phyloP scores from a whole-genome alignment of 208 protist genomes.

The Tritrichomonas foetus region DNA sequence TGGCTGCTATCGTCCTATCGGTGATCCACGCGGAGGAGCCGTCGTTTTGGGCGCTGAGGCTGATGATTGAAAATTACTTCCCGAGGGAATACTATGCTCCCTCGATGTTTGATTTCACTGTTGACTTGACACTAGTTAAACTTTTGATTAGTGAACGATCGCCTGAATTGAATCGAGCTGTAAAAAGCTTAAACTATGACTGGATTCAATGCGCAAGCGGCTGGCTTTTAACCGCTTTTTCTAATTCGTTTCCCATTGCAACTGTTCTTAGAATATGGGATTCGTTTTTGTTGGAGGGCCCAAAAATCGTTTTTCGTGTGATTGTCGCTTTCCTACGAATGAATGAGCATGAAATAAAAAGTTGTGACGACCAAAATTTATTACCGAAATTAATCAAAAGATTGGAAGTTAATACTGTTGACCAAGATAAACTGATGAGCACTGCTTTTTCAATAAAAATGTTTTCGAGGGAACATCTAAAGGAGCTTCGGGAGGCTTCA shows the following conservation, averaged over 20 bases:
- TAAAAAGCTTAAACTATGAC: background rate
- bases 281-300: constrained; percentile 26
- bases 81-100: constrained; percentile 41
- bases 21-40: constrained; percentile 59
- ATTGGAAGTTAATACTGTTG: background rate
- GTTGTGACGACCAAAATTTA: background rate
- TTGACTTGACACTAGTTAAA: constrained; percentile 31
- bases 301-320: constrained; percentile 48
- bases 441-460: background rate
- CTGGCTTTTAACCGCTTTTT: background rate
- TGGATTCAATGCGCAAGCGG: background rate
- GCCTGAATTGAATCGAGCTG: background rate
- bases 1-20: constrained; percentile 60
- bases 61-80: constrained; percentile 53
- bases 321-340: constrained; percentile 40
- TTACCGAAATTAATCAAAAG: background rate
- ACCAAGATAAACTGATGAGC: background rate
- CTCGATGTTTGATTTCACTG: background rate
- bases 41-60: constrained; percentile 60
- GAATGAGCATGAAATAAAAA: background rate
- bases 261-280: constrained; percentile 38
- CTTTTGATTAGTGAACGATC: background rate
- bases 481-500: background rate
- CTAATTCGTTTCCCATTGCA: background rate
- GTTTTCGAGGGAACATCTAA: background rate